Percentiles rank a stretch among this genome's conserved stretches.
phyloP scores from a whole-genome alignment of 176 grass and related monocot genomes.

The Aegilops sharonensis region DNA sequence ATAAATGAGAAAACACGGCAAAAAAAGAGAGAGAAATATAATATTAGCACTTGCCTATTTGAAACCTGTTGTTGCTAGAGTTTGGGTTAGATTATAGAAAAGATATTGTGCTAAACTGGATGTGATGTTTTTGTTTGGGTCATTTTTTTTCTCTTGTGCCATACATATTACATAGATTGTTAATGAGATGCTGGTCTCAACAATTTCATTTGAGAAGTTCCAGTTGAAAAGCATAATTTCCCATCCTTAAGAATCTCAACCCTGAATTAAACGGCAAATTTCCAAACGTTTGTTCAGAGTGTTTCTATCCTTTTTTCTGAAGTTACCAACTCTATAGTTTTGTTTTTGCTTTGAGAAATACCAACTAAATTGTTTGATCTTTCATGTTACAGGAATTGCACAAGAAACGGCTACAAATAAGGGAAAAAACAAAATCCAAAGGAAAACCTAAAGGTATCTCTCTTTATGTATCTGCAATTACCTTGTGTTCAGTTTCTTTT shows the following conservation, averaged over 20 bases:
- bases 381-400: slow-evolving; percentile 53
- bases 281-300: not conserved
- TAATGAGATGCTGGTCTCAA: not conserved
- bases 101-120: not conserved
- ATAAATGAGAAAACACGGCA: not conserved
- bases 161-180: not conserved
- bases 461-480: slow-evolving; percentile 1
- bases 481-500: not conserved
- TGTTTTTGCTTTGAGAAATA: not conserved
- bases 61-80: slow-evolving; percentile 11
- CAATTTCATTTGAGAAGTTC: not conserved
- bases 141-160: not conserved
- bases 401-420: slow-evolving; percentile 60
- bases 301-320: slow-evolving; percentile 19
- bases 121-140: slow-evolving; percentile 5
- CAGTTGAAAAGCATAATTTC: not conserved
- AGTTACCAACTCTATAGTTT: slow-evolving; percentile 7
- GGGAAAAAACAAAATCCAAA: slow-evolving; percentile 40
- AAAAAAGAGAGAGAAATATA: not conserved
- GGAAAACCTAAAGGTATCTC: slow-evolving; percentile 45
- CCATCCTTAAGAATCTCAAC: slow-evolving; percentile 13
- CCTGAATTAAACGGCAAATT: not conserved
- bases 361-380: slow-evolving; percentile 7
- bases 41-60: not conserved
- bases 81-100: not conserved